Evolutionary conservation across 306 rosid species (phyloP).

Genomic region (Rosa chinensis): DNA sequence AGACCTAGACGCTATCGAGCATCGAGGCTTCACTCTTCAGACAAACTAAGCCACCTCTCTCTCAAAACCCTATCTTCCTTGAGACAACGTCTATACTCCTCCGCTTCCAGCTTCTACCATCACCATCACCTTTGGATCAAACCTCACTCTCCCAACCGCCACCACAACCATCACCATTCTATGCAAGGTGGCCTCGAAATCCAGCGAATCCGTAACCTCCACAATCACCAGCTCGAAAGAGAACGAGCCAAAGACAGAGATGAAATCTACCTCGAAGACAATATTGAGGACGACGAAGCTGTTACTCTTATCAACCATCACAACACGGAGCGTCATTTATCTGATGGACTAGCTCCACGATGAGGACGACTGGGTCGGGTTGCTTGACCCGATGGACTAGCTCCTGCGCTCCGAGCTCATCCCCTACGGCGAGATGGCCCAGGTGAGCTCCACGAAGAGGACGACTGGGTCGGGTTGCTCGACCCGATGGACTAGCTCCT

Average conservation of each 20-base stretch:
- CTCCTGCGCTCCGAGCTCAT: no score
- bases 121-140: not conserved
- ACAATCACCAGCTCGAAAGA: constrained; percentile 24
- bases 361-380: no score
- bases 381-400: no score
- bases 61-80: no score
- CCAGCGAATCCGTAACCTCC: constrained; percentile 31
- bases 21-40: no score
- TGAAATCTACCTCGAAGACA: not conserved
- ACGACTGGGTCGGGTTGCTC: constrained; percentile 66
- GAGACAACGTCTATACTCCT: no score
- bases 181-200: constrained; percentile 25
- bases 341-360: constrained; percentile 5
- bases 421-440: constrained; percentile 33
- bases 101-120: no score
- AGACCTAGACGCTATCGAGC: no score
- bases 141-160: not conserved
- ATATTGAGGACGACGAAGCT: not conserved
- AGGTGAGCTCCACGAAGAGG: constrained; percentile 63
- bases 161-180: not conserved
- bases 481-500: constrained; percentile 69
- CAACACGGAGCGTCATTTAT: not conserved
- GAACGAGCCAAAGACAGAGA: not conserved
- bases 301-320: not conserved
- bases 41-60: no score